These are phyloP conservation scores for Fusarium sp. DNA, from an alignment of 2,329 filamentous ascomycete species.

Conservation along the genomic window DNA sequence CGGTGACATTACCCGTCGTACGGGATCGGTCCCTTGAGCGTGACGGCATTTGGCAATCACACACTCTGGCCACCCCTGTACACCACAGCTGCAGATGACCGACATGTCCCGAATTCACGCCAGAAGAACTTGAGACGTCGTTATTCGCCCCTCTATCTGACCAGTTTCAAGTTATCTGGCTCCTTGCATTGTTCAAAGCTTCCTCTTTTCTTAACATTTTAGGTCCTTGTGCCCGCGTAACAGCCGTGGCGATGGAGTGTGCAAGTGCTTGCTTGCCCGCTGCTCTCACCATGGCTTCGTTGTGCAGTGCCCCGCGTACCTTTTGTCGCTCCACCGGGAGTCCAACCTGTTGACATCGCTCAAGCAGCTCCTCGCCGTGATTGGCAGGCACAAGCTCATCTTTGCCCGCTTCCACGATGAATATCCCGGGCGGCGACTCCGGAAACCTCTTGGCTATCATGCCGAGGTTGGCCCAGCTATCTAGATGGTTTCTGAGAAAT, in stretches of 20 bases:
- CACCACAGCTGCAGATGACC: slow-evolving; percentile 34
- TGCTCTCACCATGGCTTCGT: slow-evolving; percentile 62
- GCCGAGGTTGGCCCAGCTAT: slow-evolving; percentile 64
- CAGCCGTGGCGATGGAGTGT: slow-evolving; percentile 43
- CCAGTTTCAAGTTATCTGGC: slow-evolving; percentile 22
- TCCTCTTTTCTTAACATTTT: slow-evolving; percentile 10
- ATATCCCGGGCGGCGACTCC: slow-evolving; percentile 51
- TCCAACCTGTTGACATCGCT: slow-evolving; percentile 60
- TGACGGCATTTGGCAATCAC: slow-evolving; percentile 43
- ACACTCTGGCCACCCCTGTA: slow-evolving; percentile 36
- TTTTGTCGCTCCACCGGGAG: slow-evolving; percentile 58
- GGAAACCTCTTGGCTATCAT: slow-evolving; percentile 51
- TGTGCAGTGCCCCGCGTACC: slow-evolving; percentile 65
- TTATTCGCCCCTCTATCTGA: slow-evolving; percentile 18
- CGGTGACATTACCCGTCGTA: slow-evolving; percentile 10
- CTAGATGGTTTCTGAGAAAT: slow-evolving; percentile 74
- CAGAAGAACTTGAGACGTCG: slow-evolving; percentile 24
- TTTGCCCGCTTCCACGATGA: slow-evolving; percentile 66
- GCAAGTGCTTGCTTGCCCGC: slow-evolving; percentile 46
- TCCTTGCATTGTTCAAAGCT: slow-evolving; percentile 2
- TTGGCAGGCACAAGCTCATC: slow-evolving; percentile 68
- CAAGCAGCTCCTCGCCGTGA: slow-evolving; percentile 59
- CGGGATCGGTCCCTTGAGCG: slow-evolving; percentile 27
- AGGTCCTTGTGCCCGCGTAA: slow-evolving; percentile 27
- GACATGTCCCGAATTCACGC: slow-evolving; percentile 46